These are phyloP conservation scores for Zygoascus meyerae DNA, from an alignment of 1,139 yeast species.

Conservation along the genomic window DNA sequence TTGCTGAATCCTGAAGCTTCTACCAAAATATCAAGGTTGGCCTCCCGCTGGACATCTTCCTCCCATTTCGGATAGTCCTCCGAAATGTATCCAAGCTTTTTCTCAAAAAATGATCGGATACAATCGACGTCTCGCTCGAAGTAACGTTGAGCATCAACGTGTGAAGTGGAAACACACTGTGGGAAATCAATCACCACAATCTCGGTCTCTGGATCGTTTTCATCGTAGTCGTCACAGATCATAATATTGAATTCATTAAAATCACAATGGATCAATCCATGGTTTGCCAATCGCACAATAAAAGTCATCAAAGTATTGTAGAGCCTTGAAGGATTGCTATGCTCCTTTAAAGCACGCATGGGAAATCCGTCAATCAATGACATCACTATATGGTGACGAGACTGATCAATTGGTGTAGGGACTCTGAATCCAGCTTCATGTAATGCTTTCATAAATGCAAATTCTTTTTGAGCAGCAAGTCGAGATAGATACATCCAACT, in stretches of 20 bases:
- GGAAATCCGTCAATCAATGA: slow-evolving; percentile 83
- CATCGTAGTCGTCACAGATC: slow-evolving; percentile 59
- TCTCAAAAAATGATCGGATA: slow-evolving; percentile 72
- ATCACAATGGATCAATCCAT: slow-evolving; percentile 95
- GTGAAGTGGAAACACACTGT: slow-evolving; percentile 92
- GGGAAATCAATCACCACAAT: slow-evolving; percentile 96
- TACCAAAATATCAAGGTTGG: slow-evolving; percentile 71
- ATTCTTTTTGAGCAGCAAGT: slow-evolving; percentile 89
- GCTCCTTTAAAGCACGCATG: slow-evolving; percentile 74
- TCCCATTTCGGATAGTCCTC: slow-evolving; percentile 75
- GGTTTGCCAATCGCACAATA: slow-evolving; percentile 73
- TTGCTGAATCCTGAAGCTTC: slow-evolving; percentile 89
- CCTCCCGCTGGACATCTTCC: slow-evolving; percentile 65
- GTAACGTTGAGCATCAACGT: slow-evolving; percentile 77
- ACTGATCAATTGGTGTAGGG: slow-evolving; percentile 82
- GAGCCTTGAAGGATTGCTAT: slow-evolving; percentile 59
- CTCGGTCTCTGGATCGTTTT: slow-evolving; percentile 46
- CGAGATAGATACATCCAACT: slow-evolving; percentile 92
- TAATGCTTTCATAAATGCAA: slow-evolving; percentile 74
- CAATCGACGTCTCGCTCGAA: slow-evolving; percentile 92
- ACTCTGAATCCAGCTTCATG: slow-evolving; percentile 73
- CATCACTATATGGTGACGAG: slow-evolving; percentile 92
- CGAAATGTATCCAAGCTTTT: slow-evolving; percentile 71
- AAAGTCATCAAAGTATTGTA: slow-evolving; percentile 84
- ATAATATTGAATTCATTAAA: slow-evolving; percentile 94